Conservation (phyloP, 495 filamentous ascomycete species). For the Aspergillus cavernicola region DNA sequence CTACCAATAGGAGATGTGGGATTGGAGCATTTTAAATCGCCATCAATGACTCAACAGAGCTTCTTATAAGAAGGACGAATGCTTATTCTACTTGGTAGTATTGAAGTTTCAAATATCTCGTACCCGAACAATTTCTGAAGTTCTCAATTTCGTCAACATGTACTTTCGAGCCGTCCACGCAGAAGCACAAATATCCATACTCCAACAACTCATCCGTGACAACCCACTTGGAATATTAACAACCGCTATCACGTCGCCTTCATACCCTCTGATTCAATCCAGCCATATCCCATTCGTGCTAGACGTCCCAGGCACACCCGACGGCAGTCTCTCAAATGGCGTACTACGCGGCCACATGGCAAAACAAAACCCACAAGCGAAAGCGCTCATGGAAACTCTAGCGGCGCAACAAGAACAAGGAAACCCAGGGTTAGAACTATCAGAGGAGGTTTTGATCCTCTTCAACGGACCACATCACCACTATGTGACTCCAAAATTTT, state of each 20-base stretch:
- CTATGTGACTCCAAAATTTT: slow-evolving; percentile 61
- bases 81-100: neutral
- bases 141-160: slow-evolving; percentile 4
- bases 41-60: no score
- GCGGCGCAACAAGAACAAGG: slow-evolving; percentile 7
- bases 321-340: slow-evolving; percentile 24
- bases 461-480: slow-evolving; percentile 50
- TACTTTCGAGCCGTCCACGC: slow-evolving; percentile 17
- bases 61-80: neutral
- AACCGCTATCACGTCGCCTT: slow-evolving; percentile 45
- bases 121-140: no score
- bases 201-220: slow-evolving; percentile 40
- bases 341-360: slow-evolving; percentile 54
- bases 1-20: neutral
- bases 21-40: no score
- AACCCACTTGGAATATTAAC: slow-evolving; percentile 55
- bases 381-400: slow-evolving; percentile 48
- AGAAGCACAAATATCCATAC: slow-evolving; percentile 9
- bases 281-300: slow-evolving; percentile 57
- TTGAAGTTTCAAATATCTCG: no score
- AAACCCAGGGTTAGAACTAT: slow-evolving; percentile 14
- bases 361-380: slow-evolving; percentile 51
- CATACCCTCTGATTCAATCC: slow-evolving; percentile 44
- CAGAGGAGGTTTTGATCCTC: slow-evolving; percentile 41
- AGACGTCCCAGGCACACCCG: slow-evolving; percentile 34